phyloP scores from a whole-genome alignment of 1,284 basidiomycete species.

The Phaffia rhodozyma region DNA sequence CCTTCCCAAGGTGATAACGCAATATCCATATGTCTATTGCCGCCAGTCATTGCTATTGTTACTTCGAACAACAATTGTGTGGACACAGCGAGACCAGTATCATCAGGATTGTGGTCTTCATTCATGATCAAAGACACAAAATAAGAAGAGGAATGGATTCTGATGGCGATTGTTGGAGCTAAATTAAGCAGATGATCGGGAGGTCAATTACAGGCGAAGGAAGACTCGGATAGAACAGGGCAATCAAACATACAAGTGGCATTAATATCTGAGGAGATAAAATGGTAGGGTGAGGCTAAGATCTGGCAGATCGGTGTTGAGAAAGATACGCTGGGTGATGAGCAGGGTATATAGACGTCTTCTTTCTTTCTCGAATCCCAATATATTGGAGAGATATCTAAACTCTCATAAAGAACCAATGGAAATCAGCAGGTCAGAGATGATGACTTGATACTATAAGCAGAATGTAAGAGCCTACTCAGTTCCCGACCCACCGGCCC shows the following conservation, averaged over 20 bases:
- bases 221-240: neutral
- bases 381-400: slow-evolving; percentile 14
- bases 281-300: slow-evolving; percentile 2
- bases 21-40: slow-evolving; percentile 8
- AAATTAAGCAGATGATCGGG: neutral
- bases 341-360: slow-evolving; percentile 8
- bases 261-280: neutral
- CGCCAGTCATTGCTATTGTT: neutral
- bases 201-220: neutral
- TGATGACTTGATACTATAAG: neutral
- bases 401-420: neutral
- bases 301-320: slow-evolving; percentile 14
- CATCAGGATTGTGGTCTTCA: neutral
- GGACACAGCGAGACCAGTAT: neutral
- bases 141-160: neutral
- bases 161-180: slow-evolving; percentile 10
- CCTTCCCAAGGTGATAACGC: slow-evolving; percentile 6
- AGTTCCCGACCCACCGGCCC: slow-evolving; percentile 10
- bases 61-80: neutral
- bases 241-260: neutral
- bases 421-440: neutral
- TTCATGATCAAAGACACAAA: neutral
- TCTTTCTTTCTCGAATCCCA: neutral
- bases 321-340: slow-evolving; percentile 1
- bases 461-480: slow-evolving; percentile 1